Base-by-base conservation (phyloP, 352 stramenopile species). In the Poterioochromonas sp. region DNA sequence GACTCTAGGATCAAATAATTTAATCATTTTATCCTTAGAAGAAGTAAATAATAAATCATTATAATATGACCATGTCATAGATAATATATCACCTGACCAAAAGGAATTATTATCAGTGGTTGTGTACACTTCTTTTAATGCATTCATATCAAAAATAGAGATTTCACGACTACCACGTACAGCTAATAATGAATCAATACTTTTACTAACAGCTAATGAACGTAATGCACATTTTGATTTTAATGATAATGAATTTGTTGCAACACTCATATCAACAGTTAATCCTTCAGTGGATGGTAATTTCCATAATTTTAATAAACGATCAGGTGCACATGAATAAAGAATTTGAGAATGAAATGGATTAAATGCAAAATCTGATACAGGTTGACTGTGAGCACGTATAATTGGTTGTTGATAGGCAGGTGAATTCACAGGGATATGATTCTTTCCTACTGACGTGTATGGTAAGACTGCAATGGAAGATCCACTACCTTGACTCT, bases 361-460 rank as follows among this genome's bases (percentile, higher is more conserved):
- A 53, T 76, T 37, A 26, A 76, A 76, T 8, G 8, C 26, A 41
- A 76, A 60, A 40, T 60, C 68, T 41, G 3, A 1, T 11, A 76
- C 32, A 29, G 32, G 3, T 41, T 64, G 47, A 41, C 2, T 53
- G n/a, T 64, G 47, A 29, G 68, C 68, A 22, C 51, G 32, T 11
- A 76, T 76, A 11, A 76, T 26, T 41, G 68, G 68, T 41, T 64
- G 47, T 26, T 76, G 68, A 41, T 76, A 76, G 11, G 68, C 32
- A 26, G 68, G 29, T 20, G 68, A 37, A 15, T 8, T 32, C 1
- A 76, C 34, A 39, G 68, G 68, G 22, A 76, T 26, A 64, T 76
- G 68, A 76, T 76, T 76, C 35, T 76, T 76, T 5, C 68, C 68
- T 18, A n/a, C 20, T 5, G 47, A 64, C 8, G n/a, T n/a, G 1